Evolutionary conservation across 78 protist genomes (phyloP), one percentile per base, ranked within the genome.

Genomic region (Salpingoeca rosetta): DNA sequence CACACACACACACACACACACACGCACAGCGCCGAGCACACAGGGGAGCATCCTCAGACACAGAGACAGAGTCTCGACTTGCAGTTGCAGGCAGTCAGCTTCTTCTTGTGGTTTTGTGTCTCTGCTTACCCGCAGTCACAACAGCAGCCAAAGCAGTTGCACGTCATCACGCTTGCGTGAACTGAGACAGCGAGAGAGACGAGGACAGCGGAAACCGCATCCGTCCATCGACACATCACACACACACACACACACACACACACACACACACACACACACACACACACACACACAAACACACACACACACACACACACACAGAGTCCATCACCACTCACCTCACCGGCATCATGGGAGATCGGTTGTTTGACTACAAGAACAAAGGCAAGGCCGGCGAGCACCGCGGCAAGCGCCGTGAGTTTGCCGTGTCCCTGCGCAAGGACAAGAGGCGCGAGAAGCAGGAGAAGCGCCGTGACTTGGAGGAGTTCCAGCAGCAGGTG

Each of bases 161-260:
- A n/a, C n/a, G n/a, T n/a, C n/a, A n/a, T n/a, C n/a, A n/a, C n/a
- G n/a, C n/a, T n/a, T n/a, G n/a, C n/a, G n/a, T n/a, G n/a, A 10
- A 76, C 44, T 37, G 27, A 76, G 80, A 76, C 43, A 76, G 80
- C 24, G 80, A 76, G 80, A 76, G 80, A 76, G 80, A 76, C 43
- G 37, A 26, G 24, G 80, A 76, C 43, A 38, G 80, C 24, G 17
- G 17, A 51, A 51, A 51, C 17, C 65, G 7, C 65, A 51, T 17
- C 65, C 7, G 17, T 7, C 7, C 7, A 51, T 51, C 17, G 7
- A 17, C 7, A 51, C 17, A 22, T 51, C 17, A 7, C 65, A 51
- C 65, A 51, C 65, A 51, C 65, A 51, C 65, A 51, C 65, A 51
- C 65, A 51, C 65, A 51, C 65, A 51, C 65, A 51, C 65, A 51